Conservation (phyloP, 495 filamentous ascomycete species). For the Podospora comata region DNA sequence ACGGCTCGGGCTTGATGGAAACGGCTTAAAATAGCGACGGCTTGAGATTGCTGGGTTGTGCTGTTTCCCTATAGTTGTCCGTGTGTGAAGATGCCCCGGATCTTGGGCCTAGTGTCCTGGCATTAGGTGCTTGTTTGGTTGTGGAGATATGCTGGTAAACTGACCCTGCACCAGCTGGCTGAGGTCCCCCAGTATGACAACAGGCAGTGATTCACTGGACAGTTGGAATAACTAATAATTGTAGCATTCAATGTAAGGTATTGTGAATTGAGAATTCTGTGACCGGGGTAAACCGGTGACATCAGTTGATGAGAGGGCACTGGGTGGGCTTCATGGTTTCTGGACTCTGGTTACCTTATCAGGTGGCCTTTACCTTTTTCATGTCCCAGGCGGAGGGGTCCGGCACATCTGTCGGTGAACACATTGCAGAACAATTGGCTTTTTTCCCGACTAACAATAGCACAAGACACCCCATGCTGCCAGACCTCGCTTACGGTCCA, state of each 20-base stretch:
- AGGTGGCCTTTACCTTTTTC: not conserved
- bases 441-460: not conserved
- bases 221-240: too few species aligned
- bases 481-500: not conserved
- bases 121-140: not conserved
- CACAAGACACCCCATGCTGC: not conserved
- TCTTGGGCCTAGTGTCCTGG: not conserved
- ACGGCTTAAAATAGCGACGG: constrained; percentile 9
- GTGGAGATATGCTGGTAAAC: not conserved
- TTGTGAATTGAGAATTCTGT: too few species aligned
- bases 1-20: constrained; percentile 9
- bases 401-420: not conserved
- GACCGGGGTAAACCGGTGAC: too few species aligned
- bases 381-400: constrained; percentile 3
- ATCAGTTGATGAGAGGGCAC: too few species aligned
- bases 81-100: not conserved
- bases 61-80: not conserved
- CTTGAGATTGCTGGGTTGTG: not conserved
- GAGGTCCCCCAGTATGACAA: too few species aligned
- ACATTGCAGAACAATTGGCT: not conserved
- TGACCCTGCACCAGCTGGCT: not conserved
- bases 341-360: too few species aligned
- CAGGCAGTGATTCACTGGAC: too few species aligned
- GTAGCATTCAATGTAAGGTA: too few species aligned
- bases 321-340: too few species aligned